These are phyloP conservation scores for Dendrostoma leiphaemia DNA, from an alignment of 2,329 filamentous ascomycete genomes.

Conservation along the genomic window DNA sequence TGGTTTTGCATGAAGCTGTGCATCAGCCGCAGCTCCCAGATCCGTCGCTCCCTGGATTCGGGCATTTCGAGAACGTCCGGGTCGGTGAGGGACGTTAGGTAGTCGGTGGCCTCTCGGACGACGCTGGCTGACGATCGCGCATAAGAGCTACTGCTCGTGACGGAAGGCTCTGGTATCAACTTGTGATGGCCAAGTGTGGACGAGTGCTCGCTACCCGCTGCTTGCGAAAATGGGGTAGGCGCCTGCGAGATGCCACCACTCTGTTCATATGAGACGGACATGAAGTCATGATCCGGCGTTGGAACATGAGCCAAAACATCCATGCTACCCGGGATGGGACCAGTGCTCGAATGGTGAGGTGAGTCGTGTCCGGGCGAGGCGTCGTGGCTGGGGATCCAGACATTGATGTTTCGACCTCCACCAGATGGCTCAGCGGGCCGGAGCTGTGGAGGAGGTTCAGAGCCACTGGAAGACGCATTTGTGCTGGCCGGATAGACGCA, in stretches of 20 bases:
- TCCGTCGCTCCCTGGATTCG: constrained; percentile 33
- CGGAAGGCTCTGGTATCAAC: constrained; percentile 2
- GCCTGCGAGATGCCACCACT: background rate
- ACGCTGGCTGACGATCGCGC: background rate
- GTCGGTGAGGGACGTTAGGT: constrained; percentile 14
- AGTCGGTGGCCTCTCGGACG: constrained; percentile 22
- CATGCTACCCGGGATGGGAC: background rate
- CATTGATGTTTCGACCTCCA: background rate
- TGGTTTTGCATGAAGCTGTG: constrained; percentile 33
- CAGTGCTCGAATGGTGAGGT: constrained; percentile 12
- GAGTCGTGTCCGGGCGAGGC: constrained; percentile 23
- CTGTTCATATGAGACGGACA: constrained; percentile 1
- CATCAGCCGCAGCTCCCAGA: constrained; percentile 35
- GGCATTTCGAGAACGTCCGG: constrained; percentile 27
- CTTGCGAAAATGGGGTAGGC: background rate
- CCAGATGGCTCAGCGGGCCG: background rate
- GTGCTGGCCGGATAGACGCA: constrained; percentile 21
- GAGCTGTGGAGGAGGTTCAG: background rate
- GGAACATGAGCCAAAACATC: background rate
- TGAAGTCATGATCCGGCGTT: background rate
- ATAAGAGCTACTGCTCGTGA: constrained; percentile 1
- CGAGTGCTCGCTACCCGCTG: background rate
- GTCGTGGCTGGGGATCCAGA: constrained; percentile 11
- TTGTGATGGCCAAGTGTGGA: background rate
- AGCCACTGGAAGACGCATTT: background rate